Conservation (phyloP, 331 rosid genomes). For the Telfairia occidentalis region DNA sequence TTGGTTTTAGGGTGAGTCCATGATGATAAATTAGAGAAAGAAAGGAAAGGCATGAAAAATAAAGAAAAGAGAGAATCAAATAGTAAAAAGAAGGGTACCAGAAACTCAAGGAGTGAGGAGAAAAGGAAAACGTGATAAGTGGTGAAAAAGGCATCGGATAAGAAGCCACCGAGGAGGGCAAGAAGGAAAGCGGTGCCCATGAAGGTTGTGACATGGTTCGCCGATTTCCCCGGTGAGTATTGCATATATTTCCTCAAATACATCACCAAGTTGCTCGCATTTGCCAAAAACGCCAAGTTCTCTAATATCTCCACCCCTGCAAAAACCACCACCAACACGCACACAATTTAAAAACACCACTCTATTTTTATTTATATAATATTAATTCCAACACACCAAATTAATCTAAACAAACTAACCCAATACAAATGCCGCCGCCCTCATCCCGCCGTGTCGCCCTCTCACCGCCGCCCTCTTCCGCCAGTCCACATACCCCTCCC, state of each 20-base stretch:
- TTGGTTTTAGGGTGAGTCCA: too few species aligned
- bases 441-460: constrained; percentile 74
- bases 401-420: too few species aligned
- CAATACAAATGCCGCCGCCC: constrained; percentile 63
- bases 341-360: too few species aligned
- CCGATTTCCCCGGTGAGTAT: neutral
- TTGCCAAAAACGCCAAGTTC: constrained; percentile 6
- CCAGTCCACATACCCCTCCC: constrained; percentile 83
- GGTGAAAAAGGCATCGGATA: constrained; percentile 6
- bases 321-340: too few species aligned
- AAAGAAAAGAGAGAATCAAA: neutral
- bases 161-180: constrained; percentile 2
- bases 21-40: too few species aligned
- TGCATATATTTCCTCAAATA: neutral
- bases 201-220: neutral
- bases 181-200: constrained; percentile 11
- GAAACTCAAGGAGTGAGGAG: neutral
- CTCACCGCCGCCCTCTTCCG: constrained; percentile 49
- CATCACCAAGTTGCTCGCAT: constrained; percentile 7
- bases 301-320: constrained; percentile 1
- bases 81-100: neutral
- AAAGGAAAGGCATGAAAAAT: too few species aligned
- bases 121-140: neutral
- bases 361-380: too few species aligned
- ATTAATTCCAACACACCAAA: too few species aligned